Evolutionary conservation across 2,329 filamentous ascomycete species (phyloP).

Genomic region (Talaromyces sp.): DNA sequence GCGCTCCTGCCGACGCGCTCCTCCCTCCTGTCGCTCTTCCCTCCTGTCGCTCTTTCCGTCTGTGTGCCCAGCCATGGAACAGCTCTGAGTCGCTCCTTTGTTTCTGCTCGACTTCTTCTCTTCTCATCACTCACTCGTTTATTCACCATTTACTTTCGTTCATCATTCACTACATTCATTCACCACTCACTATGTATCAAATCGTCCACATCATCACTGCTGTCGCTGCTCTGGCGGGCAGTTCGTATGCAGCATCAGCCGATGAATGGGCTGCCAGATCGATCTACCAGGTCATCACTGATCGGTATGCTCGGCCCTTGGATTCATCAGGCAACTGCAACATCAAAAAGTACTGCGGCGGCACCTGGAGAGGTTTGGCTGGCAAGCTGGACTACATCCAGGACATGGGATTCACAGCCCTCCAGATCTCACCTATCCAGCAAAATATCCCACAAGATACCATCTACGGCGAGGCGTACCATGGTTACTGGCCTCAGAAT

Average conservation of each 20-base stretch:
- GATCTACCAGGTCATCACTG: constrained; percentile 38
- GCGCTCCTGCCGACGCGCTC: neutral
- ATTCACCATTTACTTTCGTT: neutral
- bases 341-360: constrained; percentile 36
- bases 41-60: neutral
- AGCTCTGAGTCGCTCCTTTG: neutral
- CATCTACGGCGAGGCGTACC: constrained; percentile 35
- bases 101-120: neutral
- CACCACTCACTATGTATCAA: neutral
- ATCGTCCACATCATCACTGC: neutral
- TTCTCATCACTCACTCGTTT: neutral
- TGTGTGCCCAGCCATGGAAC: neutral
- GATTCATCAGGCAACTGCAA: constrained; percentile 16
- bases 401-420: constrained; percentile 38
- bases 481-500: constrained; percentile 43
- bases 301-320: constrained; percentile 31
- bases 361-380: constrained; percentile 40
- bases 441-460: constrained; percentile 24
- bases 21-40: neutral
- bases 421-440: constrained; percentile 36
- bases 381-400: constrained; percentile 42
- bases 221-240: neutral
- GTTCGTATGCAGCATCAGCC: constrained; percentile 11
- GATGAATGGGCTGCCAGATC: constrained; percentile 31
- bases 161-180: neutral